Percentiles rank a stretch among this genome's conserved stretches.
Conservation (phyloP, 2,329 filamentous ascomycete species). For the Aspergillus pseudoterreus region DNA sequence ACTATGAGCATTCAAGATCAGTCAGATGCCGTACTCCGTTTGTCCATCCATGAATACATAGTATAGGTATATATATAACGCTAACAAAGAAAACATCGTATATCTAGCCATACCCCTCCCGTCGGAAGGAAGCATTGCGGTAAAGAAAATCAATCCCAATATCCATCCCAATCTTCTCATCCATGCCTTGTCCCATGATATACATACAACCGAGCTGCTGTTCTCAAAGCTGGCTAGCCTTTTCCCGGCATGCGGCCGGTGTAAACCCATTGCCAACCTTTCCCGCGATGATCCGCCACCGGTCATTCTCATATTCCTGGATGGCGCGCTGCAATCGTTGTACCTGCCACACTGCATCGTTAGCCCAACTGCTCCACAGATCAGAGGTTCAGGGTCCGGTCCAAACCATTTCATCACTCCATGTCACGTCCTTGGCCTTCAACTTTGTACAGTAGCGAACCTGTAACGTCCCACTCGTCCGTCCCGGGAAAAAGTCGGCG, state of each 20-base stretch:
- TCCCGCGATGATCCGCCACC: constrained; percentile 86
- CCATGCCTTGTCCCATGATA: background rate
- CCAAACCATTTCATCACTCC: constrained; percentile 85
- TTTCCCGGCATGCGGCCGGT: constrained; percentile 79
- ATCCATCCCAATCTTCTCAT: background rate
- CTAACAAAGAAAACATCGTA: too few relatives aligned
- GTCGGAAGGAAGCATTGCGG: too few relatives aligned
- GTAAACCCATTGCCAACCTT: constrained; percentile 91
- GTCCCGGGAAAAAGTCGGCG: constrained; percentile 88
- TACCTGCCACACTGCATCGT: constrained; percentile 24
- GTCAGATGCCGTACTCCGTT: too few relatives aligned
- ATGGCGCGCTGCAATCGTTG: constrained; percentile 38
- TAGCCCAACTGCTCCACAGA: constrained; percentile 3
- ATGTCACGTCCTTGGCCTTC: constrained; percentile 88
- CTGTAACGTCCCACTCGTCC: constrained; percentile 85
- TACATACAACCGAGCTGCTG: background rate
- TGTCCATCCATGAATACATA: background rate
- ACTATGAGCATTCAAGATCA: background rate
- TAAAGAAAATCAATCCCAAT: too few relatives aligned
- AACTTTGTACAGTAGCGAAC: constrained; percentile 94
- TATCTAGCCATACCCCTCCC: too few relatives aligned
- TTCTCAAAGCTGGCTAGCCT: constrained; percentile 43
- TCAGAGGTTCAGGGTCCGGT: too few relatives aligned
- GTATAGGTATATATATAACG: too few relatives aligned
- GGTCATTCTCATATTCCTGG: constrained; percentile 56